Evolutionary conservation across 2,329 filamentous ascomycete species (phyloP).

Genomic region (Fusarium drepaniforme): DNA sequence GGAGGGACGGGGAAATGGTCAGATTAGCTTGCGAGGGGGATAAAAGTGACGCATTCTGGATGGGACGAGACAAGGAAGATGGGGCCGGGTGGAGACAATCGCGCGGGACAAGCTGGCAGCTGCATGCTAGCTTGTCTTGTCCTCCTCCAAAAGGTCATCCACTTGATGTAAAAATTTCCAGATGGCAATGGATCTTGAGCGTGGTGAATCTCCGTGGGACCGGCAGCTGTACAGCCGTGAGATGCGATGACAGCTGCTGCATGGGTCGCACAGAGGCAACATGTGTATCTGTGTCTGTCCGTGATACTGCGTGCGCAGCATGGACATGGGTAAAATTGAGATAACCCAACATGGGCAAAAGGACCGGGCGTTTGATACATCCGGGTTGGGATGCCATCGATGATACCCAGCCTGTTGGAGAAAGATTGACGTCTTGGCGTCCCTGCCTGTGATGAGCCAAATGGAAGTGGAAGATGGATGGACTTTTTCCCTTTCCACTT

Average conservation of each 20-base stretch:
- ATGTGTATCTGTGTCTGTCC: not conserved
- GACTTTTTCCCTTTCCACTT: conserved; percentile 17
- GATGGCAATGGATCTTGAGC: not conserved
- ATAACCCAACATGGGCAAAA: conserved; percentile 33
- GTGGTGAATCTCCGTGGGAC: not conserved
- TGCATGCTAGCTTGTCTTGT: conserved; percentile 16
- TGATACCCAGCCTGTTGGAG: conserved; percentile 11
- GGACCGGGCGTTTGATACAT: conserved; percentile 35
- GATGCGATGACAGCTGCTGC: conserved; percentile 13
- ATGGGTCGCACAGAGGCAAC: conserved; percentile 11
- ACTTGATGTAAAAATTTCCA: not conserved
- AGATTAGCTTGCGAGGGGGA: conserved; percentile 27
- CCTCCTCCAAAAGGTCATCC: not conserved
- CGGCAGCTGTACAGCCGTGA: not conserved
- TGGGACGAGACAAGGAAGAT: conserved; percentile 25
- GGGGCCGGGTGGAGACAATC: conserved; percentile 11
- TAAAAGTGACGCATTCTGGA: conserved; percentile 37
- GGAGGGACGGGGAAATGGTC: conserved; percentile 25
- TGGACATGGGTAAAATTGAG: conserved; percentile 19
- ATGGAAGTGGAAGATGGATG: conserved; percentile 8
- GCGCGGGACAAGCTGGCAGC: conserved; percentile 27
- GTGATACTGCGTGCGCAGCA: conserved; percentile 3
- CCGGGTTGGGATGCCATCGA: conserved; percentile 21
- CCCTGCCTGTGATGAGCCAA: conserved; percentile 13
- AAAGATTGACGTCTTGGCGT: conserved; percentile 36